Conservation (phyloP, 2,329 filamentous ascomycete species). For the Aspergillus sp. region DNA sequence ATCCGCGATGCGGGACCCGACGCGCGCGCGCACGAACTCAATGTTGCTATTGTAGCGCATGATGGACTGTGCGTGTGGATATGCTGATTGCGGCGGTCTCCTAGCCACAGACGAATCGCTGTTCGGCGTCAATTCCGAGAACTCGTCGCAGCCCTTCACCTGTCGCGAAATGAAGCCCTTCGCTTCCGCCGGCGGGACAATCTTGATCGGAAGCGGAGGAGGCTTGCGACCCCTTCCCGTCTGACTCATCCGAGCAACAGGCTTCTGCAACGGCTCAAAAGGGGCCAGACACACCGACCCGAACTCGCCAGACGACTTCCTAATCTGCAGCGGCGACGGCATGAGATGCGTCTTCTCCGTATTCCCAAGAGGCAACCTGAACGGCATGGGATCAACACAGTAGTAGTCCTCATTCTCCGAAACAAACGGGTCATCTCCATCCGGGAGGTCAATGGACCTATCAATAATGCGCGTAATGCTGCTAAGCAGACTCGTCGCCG, state of each 20-base stretch:
- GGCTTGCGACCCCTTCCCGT: constrained; percentile 5
- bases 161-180: neutral
- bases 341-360: constrained; percentile 8
- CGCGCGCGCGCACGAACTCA: constrained; percentile 16
- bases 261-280: neutral
- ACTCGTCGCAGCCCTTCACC: neutral
- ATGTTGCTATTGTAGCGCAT: constrained; percentile 17
- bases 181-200: constrained; percentile 8
- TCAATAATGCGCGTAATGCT: constrained; percentile 21
- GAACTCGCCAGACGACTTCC: constrained; percentile 10
- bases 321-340: constrained; percentile 19
- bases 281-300: neutral
- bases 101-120: neutral
- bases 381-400: neutral
- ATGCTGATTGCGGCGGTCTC: neutral
- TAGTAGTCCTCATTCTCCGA: constrained; percentile 7
- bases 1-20: constrained; percentile 17
- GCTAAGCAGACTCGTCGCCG: constrained; percentile 11
- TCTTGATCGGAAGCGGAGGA: constrained; percentile 14
- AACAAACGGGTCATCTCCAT: constrained; percentile 19
- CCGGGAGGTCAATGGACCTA: constrained; percentile 8
- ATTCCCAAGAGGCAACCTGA: constrained; percentile 2
- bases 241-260: neutral
- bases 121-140: neutral
- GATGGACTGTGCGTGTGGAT: constrained; percentile 5